These are phyloP conservation scores for Chrysochromulina parva DNA, from an alignment of 78 protist species.

Conservation along the genomic window DNA sequence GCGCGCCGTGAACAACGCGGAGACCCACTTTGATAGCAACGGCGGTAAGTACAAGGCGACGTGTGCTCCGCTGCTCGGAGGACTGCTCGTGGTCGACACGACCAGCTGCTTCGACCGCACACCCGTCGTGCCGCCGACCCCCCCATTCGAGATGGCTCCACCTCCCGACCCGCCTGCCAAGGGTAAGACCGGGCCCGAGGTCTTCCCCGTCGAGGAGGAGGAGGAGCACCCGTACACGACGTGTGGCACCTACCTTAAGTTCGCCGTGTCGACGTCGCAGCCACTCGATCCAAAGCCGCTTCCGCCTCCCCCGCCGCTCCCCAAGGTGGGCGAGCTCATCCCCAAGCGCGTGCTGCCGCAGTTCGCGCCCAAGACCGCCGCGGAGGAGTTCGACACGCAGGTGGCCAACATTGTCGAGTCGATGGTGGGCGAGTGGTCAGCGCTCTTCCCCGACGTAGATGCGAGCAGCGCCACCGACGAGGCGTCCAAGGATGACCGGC, in stretches of 20 bases:
- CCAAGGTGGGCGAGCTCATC: background rate
- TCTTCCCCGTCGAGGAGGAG: background rate
- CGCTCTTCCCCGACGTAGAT: background rate
- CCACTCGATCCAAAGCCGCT: conserved; percentile 28
- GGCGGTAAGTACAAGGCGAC: background rate
- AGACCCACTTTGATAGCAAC: background rate
- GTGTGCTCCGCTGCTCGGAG: background rate
- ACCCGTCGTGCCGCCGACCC: no score
- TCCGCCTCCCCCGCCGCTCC: conserved; percentile 23
- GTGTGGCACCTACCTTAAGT: background rate
- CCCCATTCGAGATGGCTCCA: background rate
- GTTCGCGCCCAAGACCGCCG: background rate
- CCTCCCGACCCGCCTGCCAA: background rate
- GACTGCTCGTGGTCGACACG: background rate
- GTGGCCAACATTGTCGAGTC: background rate
- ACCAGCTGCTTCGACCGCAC: background rate
- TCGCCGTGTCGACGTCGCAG: background rate
- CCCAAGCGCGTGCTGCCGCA: conserved; percentile 19
- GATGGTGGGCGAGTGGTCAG: conserved; percentile 23
- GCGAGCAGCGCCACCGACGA: no score
- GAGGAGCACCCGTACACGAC: conserved; percentile 20
- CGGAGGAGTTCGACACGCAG: background rate
- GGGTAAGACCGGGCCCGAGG: background rate
- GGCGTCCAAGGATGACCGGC: background rate
- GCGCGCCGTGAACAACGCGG: background rate